A percentile compares a stretch with the other conserved stretches of the same genome.
Conservation (phyloP, 257 asterid genomes). For the Sherardia arvensis region DNA sequence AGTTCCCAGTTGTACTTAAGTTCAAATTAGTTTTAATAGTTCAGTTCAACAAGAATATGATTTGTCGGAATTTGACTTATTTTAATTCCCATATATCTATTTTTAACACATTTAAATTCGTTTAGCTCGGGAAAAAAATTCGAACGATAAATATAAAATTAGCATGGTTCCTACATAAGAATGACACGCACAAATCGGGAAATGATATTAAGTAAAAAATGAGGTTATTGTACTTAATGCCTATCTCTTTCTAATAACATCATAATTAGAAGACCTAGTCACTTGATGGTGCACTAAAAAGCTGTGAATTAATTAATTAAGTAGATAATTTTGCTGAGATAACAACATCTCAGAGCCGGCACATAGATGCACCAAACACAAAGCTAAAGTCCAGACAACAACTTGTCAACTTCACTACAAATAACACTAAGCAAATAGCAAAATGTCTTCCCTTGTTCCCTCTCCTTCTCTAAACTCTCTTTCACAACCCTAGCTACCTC, state of each 20-base stretch:
- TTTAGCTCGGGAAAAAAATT: no score
- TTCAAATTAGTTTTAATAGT: no score
- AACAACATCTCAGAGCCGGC: slow-evolving; percentile 15
- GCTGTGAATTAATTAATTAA: background rate
- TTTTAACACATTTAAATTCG: no score
- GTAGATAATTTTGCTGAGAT: background rate
- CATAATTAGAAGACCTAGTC: slow-evolving; percentile 11
- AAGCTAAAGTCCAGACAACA: background rate
- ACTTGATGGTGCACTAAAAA: background rate
- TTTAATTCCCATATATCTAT: no score
- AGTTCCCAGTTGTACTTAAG: no score
- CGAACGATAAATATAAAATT: no score
- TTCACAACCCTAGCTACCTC: slow-evolving; percentile 9
- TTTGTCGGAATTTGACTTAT: no score
- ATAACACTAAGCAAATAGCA: background rate
- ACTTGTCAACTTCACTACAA: slow-evolving; percentile 8
- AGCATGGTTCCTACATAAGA: no score
- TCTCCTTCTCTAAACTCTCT: background rate
- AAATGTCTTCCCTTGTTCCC: slow-evolving; percentile 7
- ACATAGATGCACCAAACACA: background rate
- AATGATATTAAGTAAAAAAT: no score
- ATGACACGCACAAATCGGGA: no score
- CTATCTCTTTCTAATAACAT: background rate
- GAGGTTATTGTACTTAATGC: background rate
- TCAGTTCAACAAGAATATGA: no score